Base-by-base conservation (phyloP, 495 filamentous ascomycete genomes). In the Trichocladium uniseriatum region DNA sequence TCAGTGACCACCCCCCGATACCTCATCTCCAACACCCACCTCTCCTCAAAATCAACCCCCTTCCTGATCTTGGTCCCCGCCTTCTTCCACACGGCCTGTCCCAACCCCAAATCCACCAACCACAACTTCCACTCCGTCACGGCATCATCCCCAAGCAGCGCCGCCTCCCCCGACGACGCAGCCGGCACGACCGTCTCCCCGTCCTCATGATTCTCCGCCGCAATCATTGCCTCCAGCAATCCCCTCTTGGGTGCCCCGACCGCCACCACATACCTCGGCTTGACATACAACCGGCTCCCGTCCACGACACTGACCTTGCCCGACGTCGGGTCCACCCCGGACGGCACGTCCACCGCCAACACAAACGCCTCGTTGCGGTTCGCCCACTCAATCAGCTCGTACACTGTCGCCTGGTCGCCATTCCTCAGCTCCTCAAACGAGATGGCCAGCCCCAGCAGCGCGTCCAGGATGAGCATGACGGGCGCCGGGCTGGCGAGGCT, bases 221-320 rank as follows among this genome's bases (percentile, higher is more conserved):
- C 70, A 19, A 77, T 68, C 55, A 87, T 63, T 2, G 85, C 82
- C 59, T 83, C 81, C 16, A 96, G 66, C 14, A 96, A 62, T 0
- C 92, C 92, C 2, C 76, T 79, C 66, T 94, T 88, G 0, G 92
- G 91, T 1, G 85, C 88, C 3, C 85, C 89, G 18, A 96, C 76
- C 18, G 83, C 80, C 0, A 94, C 84, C 2, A 96, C 81, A 42
- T 81, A 84, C 14, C 83, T 79, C 2, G 86, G 78, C 48, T 83
- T 77, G 21, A 94, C 76, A 49, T 83, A 86, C 14, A 94, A 70
- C 49, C 78, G 75, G 49, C 80, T 77, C 5, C 83, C 84, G 54
- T 91, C 86, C 21, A 75, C 67, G 24, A 69, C 56, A 43, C 57
- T 67, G 20, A 71, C 69, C 61, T 70, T 78, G 64, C 91, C 91